phyloP scores from a whole-genome alignment of 2,329 filamentous ascomycete genomes.

The Trichoderma gracile region DNA sequence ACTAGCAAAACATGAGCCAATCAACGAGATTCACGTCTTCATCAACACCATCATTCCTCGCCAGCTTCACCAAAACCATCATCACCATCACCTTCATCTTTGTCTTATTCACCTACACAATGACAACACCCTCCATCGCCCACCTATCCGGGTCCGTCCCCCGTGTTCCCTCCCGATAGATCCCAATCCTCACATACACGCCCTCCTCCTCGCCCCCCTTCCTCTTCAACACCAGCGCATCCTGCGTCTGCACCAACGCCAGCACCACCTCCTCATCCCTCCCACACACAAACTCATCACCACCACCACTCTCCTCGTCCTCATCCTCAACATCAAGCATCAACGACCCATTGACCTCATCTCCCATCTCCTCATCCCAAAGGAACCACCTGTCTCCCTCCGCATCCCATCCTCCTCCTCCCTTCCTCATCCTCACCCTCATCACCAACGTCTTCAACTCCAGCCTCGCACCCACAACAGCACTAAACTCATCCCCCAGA shows the following conservation, averaged over 20 bases:
- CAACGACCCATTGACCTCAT: neutral
- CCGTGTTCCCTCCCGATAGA: neutral
- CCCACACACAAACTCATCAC: neutral
- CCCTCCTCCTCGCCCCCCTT: neutral
- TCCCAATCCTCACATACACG: neutral
- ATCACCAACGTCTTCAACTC: slow-evolving; percentile 10
- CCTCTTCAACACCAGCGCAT: slow-evolving; percentile 10
- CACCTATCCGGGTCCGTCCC: neutral
- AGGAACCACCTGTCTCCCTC: neutral
- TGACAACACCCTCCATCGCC: neutral
- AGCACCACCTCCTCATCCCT: neutral
- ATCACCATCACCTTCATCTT: too few relatives aligned
- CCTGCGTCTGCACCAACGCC: neutral
- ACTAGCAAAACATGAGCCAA: too few relatives aligned
- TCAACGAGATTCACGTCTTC: too few relatives aligned
- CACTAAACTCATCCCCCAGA: neutral
- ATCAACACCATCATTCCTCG: too few relatives aligned
- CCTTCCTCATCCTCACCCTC: neutral
- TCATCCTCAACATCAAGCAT: slow-evolving; percentile 4
- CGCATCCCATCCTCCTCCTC: neutral
- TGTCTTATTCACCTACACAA: neutral
- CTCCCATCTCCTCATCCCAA: slow-evolving; percentile 4
- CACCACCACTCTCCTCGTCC: neutral
- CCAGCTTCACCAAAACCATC: too few relatives aligned
- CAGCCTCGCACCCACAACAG: neutral